Evolutionary conservation across 1,284 basidiomycete genomes (phyloP).

Genomic region (Sparassis latifolia): DNA sequence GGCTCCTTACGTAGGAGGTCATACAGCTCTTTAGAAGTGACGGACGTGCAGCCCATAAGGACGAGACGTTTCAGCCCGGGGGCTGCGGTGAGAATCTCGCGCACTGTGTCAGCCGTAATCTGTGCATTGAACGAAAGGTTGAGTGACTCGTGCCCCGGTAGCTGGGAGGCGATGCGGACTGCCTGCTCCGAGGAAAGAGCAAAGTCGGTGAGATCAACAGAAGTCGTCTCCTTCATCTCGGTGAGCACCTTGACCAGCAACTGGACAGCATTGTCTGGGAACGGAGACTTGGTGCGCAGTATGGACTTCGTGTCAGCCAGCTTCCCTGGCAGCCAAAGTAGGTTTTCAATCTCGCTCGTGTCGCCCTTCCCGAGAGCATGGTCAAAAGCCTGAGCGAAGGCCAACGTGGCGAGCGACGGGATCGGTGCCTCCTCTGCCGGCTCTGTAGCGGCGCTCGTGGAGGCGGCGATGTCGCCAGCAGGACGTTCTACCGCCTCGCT

Average conservation of each 20-base stretch:
- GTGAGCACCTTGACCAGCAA: conserved; percentile 17
- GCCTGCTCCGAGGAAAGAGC: no score
- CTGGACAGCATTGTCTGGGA: conserved; percentile 17
- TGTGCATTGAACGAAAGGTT: conserved; percentile 20
- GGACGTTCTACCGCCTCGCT: neutral
- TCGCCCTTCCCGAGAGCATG: conserved; percentile 21
- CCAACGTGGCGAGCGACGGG: conserved; percentile 14
- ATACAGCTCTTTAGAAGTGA: conserved; percentile 18
- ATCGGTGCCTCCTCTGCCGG: conserved; percentile 20
- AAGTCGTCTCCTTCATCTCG: no score
- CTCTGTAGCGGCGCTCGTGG: neutral
- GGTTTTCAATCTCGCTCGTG: conserved; percentile 16
- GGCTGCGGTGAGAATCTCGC: conserved; percentile 10
- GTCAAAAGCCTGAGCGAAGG: no score
- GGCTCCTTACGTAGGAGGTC: conserved; percentile 16
- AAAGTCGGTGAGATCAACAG: no score
- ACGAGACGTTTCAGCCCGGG: conserved; percentile 20
- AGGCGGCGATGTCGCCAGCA: neutral
- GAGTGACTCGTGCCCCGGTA: conserved; percentile 4
- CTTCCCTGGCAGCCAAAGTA: conserved; percentile 24
- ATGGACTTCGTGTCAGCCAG: conserved; percentile 9
- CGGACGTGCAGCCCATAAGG: conserved; percentile 19
- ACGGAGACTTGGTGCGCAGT: conserved; percentile 15
- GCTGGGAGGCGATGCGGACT: no score
- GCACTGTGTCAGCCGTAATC: conserved; percentile 16